Base-by-base conservation (phyloP, 257 asterid genomes). In the Asclepias syriaca region DNA sequence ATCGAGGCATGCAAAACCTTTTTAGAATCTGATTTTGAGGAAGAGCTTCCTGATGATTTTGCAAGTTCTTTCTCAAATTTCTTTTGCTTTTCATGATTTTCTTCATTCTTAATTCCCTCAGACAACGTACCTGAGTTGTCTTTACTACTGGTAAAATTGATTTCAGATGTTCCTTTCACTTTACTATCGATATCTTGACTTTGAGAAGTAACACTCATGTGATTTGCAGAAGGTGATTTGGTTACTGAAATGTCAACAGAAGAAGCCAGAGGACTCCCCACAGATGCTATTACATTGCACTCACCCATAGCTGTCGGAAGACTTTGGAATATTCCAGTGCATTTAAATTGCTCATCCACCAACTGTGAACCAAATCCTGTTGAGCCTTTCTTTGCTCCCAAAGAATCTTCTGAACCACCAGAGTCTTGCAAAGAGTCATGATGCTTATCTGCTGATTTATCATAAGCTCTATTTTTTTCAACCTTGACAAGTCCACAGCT, bases 11-110 rank as follows among this genome's bases (percentile, higher is more conserved):
- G 83, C n/a, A 87, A 74, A 66, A 82, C 72, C 84, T 84, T 87
- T 71, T 82, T 77, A 65, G 84, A 75, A 75, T 85, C 87, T 69
- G 77, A 57, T 84, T 85, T 87, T 45, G 88, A 67, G 29, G 73
- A 74, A 67, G 85, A 72, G 76, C 77, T 78, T 51, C 78, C 51
- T 24, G 81, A 65, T 7, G 81, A 74, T 80, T 89, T 87, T 34
- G 93, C 74, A 70, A 83, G 72, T 78, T 91, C 96, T 87, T 85
- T 90, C 29, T 76, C 73, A 66, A 81, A 67, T 75, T 89, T 89
- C 86, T 82, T 90, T 39, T 82, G 79, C 77, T 80, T 95, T 70
- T 78, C 90, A 80, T 78, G 74, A 77, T 83, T 84, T 57, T 80
- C 88, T 57, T 82, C 96, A 79, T 65, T 88, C 86, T 79, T 83